A percentile compares a stretch with the other conserved stretches of the same genome.
These are phyloP conservation scores for Leccinum arenicola DNA, from an alignment of 768 basidiomycete species.

Conservation along the genomic window DNA sequence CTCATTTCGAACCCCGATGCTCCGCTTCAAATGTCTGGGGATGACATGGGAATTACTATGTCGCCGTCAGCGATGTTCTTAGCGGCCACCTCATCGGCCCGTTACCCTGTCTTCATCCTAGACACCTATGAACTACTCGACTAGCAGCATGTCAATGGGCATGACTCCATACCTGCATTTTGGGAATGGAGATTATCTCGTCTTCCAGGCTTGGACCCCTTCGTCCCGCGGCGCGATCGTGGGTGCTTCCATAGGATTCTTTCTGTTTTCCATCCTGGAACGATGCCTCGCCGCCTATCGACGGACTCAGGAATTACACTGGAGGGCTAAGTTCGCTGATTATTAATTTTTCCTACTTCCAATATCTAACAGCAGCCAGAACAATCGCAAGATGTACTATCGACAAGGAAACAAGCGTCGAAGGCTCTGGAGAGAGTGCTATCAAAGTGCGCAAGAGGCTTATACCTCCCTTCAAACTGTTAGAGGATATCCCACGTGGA, in stretches of 20 bases:
- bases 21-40: neutral
- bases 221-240: slow-evolving; percentile 65
- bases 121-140: slow-evolving; percentile 6
- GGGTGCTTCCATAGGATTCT: slow-evolving; percentile 71
- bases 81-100: neutral
- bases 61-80: neutral
- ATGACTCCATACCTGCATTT: slow-evolving; percentile 77
- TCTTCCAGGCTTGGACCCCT: slow-evolving; percentile 70
- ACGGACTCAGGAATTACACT: slow-evolving; percentile 49
- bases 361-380: slow-evolving; percentile 11
- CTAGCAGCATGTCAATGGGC: slow-evolving; percentile 21
- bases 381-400: neutral
- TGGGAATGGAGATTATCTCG: slow-evolving; percentile 56
- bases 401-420: slow-evolving; percentile 1
- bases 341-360: neutral
- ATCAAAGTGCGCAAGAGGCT: slow-evolving; percentile 25
- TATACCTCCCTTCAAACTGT: slow-evolving; percentile 58
- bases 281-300: slow-evolving; percentile 63
- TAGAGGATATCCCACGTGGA: slow-evolving; percentile 72
- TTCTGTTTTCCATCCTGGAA: slow-evolving; percentile 67
- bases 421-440: neutral
- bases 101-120: neutral
- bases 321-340: slow-evolving; percentile 52
- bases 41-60: neutral
- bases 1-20: neutral